Conservation (phyloP, 1,284 basidiomycete species). For the Hypsizygus ulmarius region DNA sequence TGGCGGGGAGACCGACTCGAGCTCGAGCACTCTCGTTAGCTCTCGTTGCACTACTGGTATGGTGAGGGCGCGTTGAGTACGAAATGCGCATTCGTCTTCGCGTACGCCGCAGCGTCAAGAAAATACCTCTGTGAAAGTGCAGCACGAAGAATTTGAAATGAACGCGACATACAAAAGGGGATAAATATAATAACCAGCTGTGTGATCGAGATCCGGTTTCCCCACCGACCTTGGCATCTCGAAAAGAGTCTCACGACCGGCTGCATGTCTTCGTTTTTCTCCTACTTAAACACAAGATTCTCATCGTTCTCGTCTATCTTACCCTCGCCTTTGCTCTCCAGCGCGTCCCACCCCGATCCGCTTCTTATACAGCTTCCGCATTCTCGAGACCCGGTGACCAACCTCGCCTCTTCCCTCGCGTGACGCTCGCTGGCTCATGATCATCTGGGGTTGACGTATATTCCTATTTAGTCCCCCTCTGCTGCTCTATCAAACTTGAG, state of each 20-base stretch:
- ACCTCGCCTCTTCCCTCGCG: no score
- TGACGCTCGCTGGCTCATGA: no score
- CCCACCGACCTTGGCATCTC: not conserved
- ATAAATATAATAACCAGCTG: no score
- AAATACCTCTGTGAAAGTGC: no score
- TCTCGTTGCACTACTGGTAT: no score
- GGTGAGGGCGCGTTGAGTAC: no score
- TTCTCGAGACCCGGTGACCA: conserved; percentile 4
- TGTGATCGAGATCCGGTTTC: not conserved
- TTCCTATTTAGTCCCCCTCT: not conserved
- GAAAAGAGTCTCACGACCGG: not conserved
- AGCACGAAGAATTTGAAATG: not conserved
- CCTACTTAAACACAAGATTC: not conserved
- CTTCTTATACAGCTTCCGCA: not conserved
- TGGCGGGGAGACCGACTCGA: no score
- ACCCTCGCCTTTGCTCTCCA: not conserved
- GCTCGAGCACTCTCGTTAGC: no score
- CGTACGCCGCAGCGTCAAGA: no score
- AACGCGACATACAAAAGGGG: no score
- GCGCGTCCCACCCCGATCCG: not conserved
- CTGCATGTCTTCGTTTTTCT: not conserved
- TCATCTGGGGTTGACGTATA: not conserved
- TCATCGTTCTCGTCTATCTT: not conserved
- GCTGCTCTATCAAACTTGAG: not conserved
- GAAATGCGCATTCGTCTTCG: no score